Evolutionary conservation across 441 rosid species (phyloP), one percentile per base, ranked within the genome.

Genomic region (Aleurites moluccanus): DNA sequence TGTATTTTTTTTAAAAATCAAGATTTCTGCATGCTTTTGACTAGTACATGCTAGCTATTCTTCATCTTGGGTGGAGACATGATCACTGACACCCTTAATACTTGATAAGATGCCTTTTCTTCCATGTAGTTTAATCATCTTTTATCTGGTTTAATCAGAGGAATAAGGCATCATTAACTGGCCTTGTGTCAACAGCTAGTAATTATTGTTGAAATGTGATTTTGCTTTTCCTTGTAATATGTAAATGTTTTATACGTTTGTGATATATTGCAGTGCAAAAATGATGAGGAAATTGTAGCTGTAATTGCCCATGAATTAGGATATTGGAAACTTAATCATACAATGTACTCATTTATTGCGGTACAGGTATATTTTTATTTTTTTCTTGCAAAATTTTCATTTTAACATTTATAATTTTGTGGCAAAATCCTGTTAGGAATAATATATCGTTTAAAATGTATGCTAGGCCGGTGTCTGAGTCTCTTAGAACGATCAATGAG

Each of bases 301-400:
- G 97, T 96, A 79, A 87, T 93, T 84, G 97, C 92, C 69, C 99
- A 96, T 83, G 99, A 96, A 85, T 85, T 96, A 75, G 99, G 99
- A 67, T 98, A 96, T 73, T 93, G 99, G 99, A 96, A 96, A 83
- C 94, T 96, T 72, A 96, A 88, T 78, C 99, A 96, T 83, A 96
- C 99, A 11, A 86, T 92, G 80, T 90, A 89, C 86, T 87, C 97
- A 18, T 96, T 96, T 81, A 81, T 96, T 78, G 94, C 94, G 25
- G 91, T 93, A 72, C 98, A 96, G 92, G 99, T 92, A 76, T 75
- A 86, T 30, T 57, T 28, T 8, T 10, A 21, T 11, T 57, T 30
- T 57, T 57, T 53, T 25, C 33, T 57, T 57, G 16, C 62, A 23
- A 57, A 57, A 57, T 57, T 3, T 4, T 25, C 6, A 10, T 25